Evolutionary conservation across 768 basidiomycete genomes (phyloP), one percentile per base, ranked within the genome.

Genomic region (Coprinopsis marcescibilis): DNA sequence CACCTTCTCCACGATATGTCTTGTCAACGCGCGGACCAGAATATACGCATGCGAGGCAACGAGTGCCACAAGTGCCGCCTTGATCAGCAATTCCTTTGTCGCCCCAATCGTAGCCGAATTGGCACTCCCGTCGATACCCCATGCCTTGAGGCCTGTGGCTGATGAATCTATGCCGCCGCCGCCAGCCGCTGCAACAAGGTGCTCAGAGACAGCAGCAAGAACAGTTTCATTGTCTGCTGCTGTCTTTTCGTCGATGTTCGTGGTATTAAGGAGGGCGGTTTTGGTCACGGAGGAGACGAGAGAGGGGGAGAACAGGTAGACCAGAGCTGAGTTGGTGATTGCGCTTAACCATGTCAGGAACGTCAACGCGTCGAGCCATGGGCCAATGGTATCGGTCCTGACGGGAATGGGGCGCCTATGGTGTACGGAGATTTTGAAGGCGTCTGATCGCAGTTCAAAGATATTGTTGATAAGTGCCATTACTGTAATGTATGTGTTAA

Each of bases 391-490:
- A 55, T 94, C 92, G 2, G 87, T 85, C 17, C 95, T 81, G n/a
- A 71, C 64, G 0, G 94, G 93, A 27, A 95, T 76, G 2, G 95
- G 91, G 20, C 91, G 78, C 14, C 91, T 75, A 43, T 80, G 75
- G 58, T 95, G 92, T 3, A 81, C 80, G 3, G 84, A 81, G 61
- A 99, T 87, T 72, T 98, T 97, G 75, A 95, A 86, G 3, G 96
- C 96, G 59, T 99, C 95, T 2, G 85, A 89, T 14, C 93, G 83
- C 3, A 91, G 67, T 67, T 99, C 95, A 50, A 98, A 66, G 62
- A 89, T 77, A 63, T 99, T 97, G 72, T 98, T 99, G 39, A 96
- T 56, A 17, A 95, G 73, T 0, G 91, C 85, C 77, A 92, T 89
- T 7, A 83, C 78, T 71, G 55, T n/a, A 11, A 48, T 23, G 12